Evolutionary conservation across 108 stramenopile species (phyloP).

Genomic region (Chaetoceros tenuissimus): DNA sequence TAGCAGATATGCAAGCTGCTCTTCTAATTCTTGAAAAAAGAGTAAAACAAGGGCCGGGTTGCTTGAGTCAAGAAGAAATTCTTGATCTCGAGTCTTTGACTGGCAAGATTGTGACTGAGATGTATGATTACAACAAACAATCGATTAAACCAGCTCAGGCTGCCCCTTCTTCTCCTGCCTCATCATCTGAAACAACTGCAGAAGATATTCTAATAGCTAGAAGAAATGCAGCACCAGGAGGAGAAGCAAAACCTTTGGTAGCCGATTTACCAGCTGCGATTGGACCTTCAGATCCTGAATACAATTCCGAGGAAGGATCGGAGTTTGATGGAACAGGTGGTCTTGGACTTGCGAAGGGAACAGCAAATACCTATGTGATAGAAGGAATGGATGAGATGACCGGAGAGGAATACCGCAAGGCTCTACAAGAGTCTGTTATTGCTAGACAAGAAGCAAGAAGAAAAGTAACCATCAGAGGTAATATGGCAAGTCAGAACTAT

Average conservation of each 20-base stretch:
- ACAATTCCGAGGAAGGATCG: constrained; percentile 29
- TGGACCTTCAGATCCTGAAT: background rate
- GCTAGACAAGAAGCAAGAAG: constrained; percentile 33
- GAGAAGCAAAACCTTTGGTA: background rate
- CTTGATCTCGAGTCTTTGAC: constrained; percentile 28
- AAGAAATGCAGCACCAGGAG: background rate
- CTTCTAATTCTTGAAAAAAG: constrained; percentile 52
- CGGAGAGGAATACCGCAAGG: constrained; percentile 64
- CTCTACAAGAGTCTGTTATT: constrained; percentile 51
- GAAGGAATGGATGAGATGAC: constrained; percentile 77
- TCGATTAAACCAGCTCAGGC: background rate
- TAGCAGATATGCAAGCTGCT: constrained; percentile 47
- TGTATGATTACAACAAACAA: constrained; percentile 37
- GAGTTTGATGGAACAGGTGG: constrained; percentile 43
- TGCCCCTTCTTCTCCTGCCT: background rate
- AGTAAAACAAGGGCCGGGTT: constrained; percentile 46
- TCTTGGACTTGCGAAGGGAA: constrained; percentile 50
- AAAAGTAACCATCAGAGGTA: constrained; percentile 17
- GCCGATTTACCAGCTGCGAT: background rate
- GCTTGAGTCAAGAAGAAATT: constrained; percentile 36
- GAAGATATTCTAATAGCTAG: background rate
- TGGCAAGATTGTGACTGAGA: constrained; percentile 41
- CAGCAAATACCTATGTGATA: constrained; percentile 67
- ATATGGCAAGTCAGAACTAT: constrained; percentile 27
- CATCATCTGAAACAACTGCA: background rate